Evolutionary conservation across 768 basidiomycete genomes (phyloP), one percentile per base, ranked within the genome.

Genomic region (Mycena alexandri): DNA sequence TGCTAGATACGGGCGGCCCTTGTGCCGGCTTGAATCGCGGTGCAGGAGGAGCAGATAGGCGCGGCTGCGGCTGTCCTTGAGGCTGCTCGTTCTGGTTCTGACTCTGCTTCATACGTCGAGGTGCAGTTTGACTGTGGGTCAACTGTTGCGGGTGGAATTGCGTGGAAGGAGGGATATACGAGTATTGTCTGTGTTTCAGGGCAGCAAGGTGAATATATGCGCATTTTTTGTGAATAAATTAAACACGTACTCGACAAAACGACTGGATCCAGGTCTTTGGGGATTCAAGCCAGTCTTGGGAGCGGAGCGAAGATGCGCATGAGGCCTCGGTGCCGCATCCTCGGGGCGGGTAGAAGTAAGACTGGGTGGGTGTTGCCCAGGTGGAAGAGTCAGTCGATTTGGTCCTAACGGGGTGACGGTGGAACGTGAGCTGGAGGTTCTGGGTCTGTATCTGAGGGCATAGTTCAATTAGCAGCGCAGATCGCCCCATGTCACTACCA

Each of bases 301-400:
- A 73, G 73, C 52, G n/a, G 42, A 47, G 14, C 41, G 61, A 11
- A 74, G 71, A 65, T 83, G 80, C 38, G 60, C 60, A 22, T 71
- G 76, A 48, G 64, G 58, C 21, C 58, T 57, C 34, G 63, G 17
- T 21, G 22, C 63, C 14, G 36, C 51, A 33, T 71, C 52, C 22
- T 72, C 72, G 33, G 71, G 65, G 36, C 71, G 75, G 59, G 74
- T 72, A 12, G 79, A 75, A 4, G 79, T 78, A 25, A 85, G 73
- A 38, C 77, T 81, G 10, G 88, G 85, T 47, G 82, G 80, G 38
- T 85, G 85, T 71, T 90, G 90, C 47, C 85, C 84, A 14, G 82
- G 86, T 19, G 89, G 89, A 22, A 93, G 81, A 3, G 92, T 94
- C 41, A 94, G 82, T 75, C 93, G 80, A 70, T 86, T 79, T 25